Percentiles rank a stretch among this genome's conserved stretches.
phyloP scores from a whole-genome alignment of 805 yeast species.

The Suhomyces faveliae region DNA sequence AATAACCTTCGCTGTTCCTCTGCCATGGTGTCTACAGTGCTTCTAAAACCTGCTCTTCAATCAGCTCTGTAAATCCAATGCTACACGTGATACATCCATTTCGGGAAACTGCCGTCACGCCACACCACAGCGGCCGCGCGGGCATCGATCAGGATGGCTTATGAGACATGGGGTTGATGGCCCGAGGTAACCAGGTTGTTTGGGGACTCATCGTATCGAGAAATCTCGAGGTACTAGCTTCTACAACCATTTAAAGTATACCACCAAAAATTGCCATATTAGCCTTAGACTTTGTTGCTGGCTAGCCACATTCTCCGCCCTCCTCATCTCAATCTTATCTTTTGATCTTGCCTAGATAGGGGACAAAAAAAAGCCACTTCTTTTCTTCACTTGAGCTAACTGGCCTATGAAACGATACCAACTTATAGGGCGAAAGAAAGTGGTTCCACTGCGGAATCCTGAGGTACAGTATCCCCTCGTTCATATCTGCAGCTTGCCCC shows the following conservation, averaged over 20 bases:
- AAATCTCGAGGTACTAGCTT: not conserved
- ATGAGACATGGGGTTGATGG: not conserved
- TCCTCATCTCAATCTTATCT: conserved; percentile 1
- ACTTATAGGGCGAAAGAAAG: conserved; percentile 38
- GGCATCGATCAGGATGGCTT: not conserved
- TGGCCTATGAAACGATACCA: conserved; percentile 22
- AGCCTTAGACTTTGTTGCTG: not conserved
- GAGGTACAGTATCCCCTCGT: not conserved
- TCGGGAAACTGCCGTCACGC: conserved; percentile 1
- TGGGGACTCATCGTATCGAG: not conserved
- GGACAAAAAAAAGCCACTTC: not conserved
- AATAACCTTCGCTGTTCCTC: conserved; percentile 74
- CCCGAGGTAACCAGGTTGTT: not conserved
- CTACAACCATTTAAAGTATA: not conserved
- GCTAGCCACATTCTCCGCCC: not conserved
- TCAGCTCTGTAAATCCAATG: not conserved
- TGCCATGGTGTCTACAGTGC: conserved; percentile 35
- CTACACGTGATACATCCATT: not conserved
- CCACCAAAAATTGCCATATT: not conserved
- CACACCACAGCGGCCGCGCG: not conserved
- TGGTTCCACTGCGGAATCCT: conserved; percentile 9
- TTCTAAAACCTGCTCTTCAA: not conserved
- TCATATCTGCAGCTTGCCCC: conserved; percentile 27
- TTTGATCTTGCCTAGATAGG: not conserved
- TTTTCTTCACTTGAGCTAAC: not conserved